phyloP scores from a whole-genome alignment of 2,329 filamentous ascomycete species.

The Xylariaceae sp. region DNA sequence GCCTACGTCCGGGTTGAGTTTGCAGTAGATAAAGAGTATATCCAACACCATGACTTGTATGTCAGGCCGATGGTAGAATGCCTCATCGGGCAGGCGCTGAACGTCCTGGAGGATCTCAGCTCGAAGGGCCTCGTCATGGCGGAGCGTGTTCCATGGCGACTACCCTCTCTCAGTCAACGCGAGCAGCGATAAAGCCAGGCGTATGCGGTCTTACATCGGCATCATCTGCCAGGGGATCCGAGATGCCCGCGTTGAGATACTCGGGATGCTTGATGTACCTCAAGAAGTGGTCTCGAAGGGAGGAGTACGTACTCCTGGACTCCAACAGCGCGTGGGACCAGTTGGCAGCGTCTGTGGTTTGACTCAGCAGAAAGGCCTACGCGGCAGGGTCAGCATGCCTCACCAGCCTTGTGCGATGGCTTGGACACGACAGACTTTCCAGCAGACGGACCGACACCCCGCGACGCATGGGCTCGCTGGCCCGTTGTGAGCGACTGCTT shows the following conservation, averaged over 20 bases:
- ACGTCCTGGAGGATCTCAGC: conserved; percentile 93
- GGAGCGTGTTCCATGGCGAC: conserved; percentile 86
- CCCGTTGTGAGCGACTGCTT: conserved; percentile 54
- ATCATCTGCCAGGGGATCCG: conserved; percentile 84
- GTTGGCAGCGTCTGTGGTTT: conserved; percentile 52
- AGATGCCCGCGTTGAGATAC: conserved; percentile 59
- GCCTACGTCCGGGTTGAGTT: conserved; percentile 76
- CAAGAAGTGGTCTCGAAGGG: conserved; percentile 66
- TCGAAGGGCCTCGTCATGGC: conserved; percentile 74
- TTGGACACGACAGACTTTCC: conserved; percentile 57
- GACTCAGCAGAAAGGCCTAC: conserved; percentile 75
- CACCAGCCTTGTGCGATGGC: background rate
- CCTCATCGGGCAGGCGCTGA: conserved; percentile 83
- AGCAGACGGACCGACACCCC: conserved; percentile 79
- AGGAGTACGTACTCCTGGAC: conserved; percentile 65
- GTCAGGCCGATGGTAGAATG: conserved; percentile 73
- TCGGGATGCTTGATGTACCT: conserved; percentile 80
- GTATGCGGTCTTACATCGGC: conserved; percentile 35
- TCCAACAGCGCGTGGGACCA: conserved; percentile 64
- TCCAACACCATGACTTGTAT: conserved; percentile 80
- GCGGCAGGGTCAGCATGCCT: conserved; percentile 4
- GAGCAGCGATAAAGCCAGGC: background rate
- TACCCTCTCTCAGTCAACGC: conserved; percentile 31
- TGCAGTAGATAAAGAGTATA: conserved; percentile 90
- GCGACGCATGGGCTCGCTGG: conserved; percentile 56